Evolutionary conservation across 352 stramenopile species (phyloP).

Genomic region (Albugo candida): DNA sequence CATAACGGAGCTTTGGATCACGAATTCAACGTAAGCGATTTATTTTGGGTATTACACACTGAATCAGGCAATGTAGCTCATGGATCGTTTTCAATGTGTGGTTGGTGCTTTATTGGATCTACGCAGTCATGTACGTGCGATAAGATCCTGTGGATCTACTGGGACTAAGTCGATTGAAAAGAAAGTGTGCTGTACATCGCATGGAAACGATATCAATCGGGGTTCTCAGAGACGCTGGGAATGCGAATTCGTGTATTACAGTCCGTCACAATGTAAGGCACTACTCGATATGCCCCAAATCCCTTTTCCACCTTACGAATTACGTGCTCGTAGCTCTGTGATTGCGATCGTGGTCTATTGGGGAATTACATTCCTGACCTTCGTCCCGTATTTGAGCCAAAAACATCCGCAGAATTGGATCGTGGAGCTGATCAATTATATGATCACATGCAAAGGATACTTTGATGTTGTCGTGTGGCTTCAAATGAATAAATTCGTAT

Average conservation of each 20-base stretch:
- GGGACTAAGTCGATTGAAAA: not conserved
- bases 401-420: slow-evolving; percentile 24
- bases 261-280: slow-evolving; percentile 78
- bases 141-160: not conserved
- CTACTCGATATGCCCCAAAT: slow-evolving; percentile 8
- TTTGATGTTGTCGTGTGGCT: slow-evolving; percentile 82
- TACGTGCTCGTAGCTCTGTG: slow-evolving; percentile 74
- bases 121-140: slow-evolving; percentile 43
- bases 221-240: slow-evolving; percentile 63
- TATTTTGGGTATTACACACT: not conserved
- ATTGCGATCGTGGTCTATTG: slow-evolving; percentile 85
- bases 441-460: slow-evolving; percentile 82
- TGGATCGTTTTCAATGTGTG: slow-evolving; percentile 77
- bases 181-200: slow-evolving; percentile 65
- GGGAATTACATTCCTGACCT: slow-evolving; percentile 67
- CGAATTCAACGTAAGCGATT: slow-evolving; percentile 59
- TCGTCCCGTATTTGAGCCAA: slow-evolving; percentile 62
- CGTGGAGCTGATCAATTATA: slow-evolving; percentile 74
- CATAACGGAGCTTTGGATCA: slow-evolving; percentile 47
- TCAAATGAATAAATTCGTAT: slow-evolving; percentile 39
- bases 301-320: slow-evolving; percentile 26
- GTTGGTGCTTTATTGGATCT: slow-evolving; percentile 73
- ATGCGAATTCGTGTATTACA: slow-evolving; percentile 73
- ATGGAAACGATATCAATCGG: slow-evolving; percentile 57
- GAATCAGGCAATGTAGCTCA: slow-evolving; percentile 11